These are phyloP conservation scores for Fremontodendron californicum DNA, from an alignment of 345 rosid species.

Conservation along the genomic window DNA sequence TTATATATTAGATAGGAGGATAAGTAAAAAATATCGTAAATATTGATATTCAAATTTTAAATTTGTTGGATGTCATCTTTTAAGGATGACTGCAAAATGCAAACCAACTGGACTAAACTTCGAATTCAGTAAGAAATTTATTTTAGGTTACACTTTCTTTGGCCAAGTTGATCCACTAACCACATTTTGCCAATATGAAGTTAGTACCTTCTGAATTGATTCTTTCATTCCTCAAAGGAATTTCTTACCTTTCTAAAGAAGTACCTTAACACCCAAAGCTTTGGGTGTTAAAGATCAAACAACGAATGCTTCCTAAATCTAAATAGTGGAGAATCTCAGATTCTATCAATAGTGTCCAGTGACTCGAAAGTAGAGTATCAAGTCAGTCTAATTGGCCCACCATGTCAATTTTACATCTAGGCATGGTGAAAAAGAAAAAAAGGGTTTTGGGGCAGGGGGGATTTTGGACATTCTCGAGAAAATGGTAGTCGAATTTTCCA, in stretches of 20 bases:
- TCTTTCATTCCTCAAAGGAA: neutral
- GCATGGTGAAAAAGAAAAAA: neutral
- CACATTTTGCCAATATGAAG: neutral
- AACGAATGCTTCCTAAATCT: constrained; percentile 5
- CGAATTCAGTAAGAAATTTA: too few species aligned
- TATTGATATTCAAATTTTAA: too few species aligned
- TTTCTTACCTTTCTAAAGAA: neutral
- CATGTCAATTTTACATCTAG: neutral
- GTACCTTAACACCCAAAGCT: neutral
- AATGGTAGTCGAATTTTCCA: neutral
- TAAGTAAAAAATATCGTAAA: too few species aligned
- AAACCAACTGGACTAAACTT: too few species aligned
- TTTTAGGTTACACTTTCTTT: neutral
- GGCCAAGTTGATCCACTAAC: neutral
- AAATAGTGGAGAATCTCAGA: constrained; percentile 34
- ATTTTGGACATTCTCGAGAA: neutral
- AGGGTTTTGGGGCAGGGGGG: neutral
- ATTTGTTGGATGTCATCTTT: too few species aligned
- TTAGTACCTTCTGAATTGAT: neutral
- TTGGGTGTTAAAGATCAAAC: neutral
- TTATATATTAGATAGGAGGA: neutral
- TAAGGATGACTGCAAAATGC: too few species aligned
- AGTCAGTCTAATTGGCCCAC: constrained; percentile 24
- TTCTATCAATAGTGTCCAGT: constrained; percentile 26
- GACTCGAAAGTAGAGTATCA: constrained; percentile 25